phyloP scores from a whole-genome alignment of 2,329 filamentous ascomycete genomes.

The Thyridium curvatum region DNA sequence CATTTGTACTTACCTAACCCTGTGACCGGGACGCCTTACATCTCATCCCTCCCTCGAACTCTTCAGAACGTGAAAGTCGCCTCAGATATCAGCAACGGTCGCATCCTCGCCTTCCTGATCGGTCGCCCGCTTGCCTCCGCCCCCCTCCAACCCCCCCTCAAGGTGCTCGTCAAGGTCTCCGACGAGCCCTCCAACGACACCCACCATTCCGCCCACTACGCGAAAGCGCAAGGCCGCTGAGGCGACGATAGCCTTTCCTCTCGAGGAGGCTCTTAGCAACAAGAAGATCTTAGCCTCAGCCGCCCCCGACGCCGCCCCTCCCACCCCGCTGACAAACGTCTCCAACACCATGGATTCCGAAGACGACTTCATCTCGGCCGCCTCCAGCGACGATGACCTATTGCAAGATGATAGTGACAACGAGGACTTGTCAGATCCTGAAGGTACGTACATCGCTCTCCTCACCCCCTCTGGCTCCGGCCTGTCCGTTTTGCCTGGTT shows the following conservation, averaged over 20 bases:
- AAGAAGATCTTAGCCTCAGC: constrained; percentile 52
- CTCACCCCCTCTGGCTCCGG: too few species aligned
- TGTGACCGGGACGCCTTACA: too few species aligned
- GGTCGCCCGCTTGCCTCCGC: too few species aligned
- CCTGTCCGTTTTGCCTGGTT: too few species aligned
- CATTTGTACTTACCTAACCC: too few species aligned
- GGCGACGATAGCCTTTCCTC: constrained; percentile 48
- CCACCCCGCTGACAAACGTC: constrained; percentile 48
- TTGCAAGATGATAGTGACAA: constrained; percentile 75
- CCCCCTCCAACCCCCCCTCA: too few species aligned
- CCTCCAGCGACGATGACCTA: constrained; percentile 71
- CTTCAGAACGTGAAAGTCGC: too few species aligned
- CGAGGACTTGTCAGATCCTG: constrained; percentile 47
- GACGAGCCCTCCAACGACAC: constrained; percentile 10
- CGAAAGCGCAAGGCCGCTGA: constrained; percentile 61
- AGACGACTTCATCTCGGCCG: constrained; percentile 83
- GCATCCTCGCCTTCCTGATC: too few species aligned
- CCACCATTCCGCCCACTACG: constrained; percentile 54
- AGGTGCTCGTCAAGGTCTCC: constrained; percentile 12
- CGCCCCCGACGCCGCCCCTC: constrained; percentile 42
- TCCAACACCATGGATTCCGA: constrained; percentile 82
- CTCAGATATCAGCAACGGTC: too few species aligned
- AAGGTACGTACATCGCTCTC: constrained; percentile 30
- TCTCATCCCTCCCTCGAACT: too few species aligned
- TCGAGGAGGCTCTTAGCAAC: constrained; percentile 34